A percentile compares a stretch with the other conserved stretches of the same genome.
phyloP scores from a whole-genome alignment of 2,329 filamentous ascomycete species.

The Cyclaneusma minus region DNA sequence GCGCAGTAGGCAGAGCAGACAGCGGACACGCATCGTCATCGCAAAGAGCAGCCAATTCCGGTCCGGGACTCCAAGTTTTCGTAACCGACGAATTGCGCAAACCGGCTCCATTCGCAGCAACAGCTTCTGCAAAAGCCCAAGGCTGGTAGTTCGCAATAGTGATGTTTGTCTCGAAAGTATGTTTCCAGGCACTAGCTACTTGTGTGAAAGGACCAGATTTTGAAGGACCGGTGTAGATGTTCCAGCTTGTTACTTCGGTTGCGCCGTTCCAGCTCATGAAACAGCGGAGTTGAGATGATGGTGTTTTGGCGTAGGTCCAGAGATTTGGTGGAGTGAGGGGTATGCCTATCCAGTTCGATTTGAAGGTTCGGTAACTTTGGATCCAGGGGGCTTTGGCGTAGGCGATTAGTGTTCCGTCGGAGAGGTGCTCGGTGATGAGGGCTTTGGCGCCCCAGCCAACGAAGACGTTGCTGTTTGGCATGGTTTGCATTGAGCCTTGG shows the following conservation, averaged over 20 bases:
- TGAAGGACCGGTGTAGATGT: too few relatives aligned
- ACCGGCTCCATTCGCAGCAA: too few relatives aligned
- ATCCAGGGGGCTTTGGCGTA: constrained; percentile 10
- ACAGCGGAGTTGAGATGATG: constrained; percentile 8
- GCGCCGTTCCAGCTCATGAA: constrained; percentile 25
- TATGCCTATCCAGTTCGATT: constrained; percentile 14
- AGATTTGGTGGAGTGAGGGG: constrained; percentile 9
- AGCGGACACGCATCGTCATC: too few relatives aligned
- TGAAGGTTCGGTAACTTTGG: constrained; percentile 17
- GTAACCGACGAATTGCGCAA: too few relatives aligned
- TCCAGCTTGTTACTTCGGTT: constrained; percentile 20
- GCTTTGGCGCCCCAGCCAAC: constrained; percentile 24
- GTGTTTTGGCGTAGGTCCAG: constrained; percentile 10
- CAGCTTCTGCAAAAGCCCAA: too few relatives aligned
- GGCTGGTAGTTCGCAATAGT: too few relatives aligned
- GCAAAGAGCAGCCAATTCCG: too few relatives aligned
- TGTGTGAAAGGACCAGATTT: too few relatives aligned
- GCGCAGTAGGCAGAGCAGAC: too few relatives aligned
- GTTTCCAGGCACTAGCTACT: too few relatives aligned
- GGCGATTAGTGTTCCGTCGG: constrained; percentile 11
- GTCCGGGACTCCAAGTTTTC: too few relatives aligned
- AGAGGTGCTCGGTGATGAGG: constrained; percentile 15
- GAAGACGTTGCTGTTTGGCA: constrained; percentile 25
- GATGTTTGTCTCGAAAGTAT: too few relatives aligned
- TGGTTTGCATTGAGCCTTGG: constrained; percentile 25